Evolutionary conservation across 108 stramenopile species (phyloP).

Genomic region (Parietichytrium sp.): DNA sequence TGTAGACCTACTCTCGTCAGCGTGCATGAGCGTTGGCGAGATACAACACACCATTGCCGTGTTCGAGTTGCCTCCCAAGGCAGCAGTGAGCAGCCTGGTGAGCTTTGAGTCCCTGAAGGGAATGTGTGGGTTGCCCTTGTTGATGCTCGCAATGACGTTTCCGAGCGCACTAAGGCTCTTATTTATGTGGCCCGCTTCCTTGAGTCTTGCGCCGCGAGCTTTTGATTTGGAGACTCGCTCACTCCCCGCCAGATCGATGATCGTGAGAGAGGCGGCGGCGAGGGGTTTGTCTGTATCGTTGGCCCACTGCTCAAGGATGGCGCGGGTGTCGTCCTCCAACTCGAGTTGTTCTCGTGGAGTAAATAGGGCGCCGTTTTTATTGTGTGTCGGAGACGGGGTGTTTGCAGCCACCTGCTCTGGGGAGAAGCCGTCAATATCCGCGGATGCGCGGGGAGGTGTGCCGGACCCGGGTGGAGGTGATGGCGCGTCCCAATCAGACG

Average conservation of each 20-base stretch:
- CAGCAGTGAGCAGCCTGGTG: constrained; percentile 40
- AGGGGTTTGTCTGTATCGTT: neutral
- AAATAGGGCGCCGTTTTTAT: no score
- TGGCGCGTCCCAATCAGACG: neutral
- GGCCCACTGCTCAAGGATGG: neutral
- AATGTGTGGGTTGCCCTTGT: constrained; percentile 43
- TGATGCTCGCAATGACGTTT: constrained; percentile 70
- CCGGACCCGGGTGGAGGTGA: no score
- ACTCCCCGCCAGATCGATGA: constrained; percentile 33
- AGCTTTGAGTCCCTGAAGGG: constrained; percentile 38
- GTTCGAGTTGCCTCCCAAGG: constrained; percentile 21
- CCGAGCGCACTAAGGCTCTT: constrained; percentile 64
- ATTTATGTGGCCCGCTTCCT: constrained; percentile 73
- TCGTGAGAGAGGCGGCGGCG: neutral
- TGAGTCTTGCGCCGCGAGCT: constrained; percentile 61
- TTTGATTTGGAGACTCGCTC: constrained; percentile 40
- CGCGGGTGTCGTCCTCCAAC: neutral
- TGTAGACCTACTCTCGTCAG: constrained; percentile 53
- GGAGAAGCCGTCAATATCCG: neutral
- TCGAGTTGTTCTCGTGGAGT: no score
- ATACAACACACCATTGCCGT: constrained; percentile 55
- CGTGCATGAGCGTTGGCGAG: constrained; percentile 50
- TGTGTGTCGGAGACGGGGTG: neutral
- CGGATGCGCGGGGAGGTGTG: no score
- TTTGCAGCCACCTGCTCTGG: no score